Conservation (phyloP, 257 asterid species). For the Solanum ossicruentum region DNA sequence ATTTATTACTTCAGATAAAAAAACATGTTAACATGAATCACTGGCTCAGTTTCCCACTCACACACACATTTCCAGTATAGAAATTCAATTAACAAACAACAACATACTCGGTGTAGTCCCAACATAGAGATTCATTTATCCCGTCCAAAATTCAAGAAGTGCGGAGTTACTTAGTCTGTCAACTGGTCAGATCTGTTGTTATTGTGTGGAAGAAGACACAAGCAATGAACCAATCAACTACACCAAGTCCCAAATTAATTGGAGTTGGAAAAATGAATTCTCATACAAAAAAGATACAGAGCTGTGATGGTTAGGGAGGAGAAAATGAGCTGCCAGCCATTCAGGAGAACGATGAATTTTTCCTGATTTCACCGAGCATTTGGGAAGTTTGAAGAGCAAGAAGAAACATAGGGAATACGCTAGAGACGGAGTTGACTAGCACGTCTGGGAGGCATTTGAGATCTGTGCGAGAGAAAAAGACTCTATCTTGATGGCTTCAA, state of each 20-base stretch:
- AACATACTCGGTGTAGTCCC: too few relatives aligned
- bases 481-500: background rate
- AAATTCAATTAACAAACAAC: background rate
- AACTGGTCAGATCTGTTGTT: background rate
- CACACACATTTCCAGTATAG: background rate
- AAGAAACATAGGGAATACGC: background rate
- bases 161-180: background rate
- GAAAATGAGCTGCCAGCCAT: background rate
- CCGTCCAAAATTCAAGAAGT: background rate
- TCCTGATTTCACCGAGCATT: background rate
- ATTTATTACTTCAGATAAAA: too few relatives aligned
- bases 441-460: too few relatives aligned
- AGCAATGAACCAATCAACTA: background rate
- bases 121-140: background rate
- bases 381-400: background rate
- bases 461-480: background rate
- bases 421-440: background rate
- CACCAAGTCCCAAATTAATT: background rate
- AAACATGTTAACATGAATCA: background rate
- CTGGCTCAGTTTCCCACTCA: background rate
- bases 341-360: background rate
- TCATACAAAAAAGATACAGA: background rate
- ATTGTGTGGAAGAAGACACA: background rate
- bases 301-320: background rate
- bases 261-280: background rate